phyloP scores from a whole-genome alignment of 1,284 basidiomycete genomes.

The Coniophora puteana region DNA sequence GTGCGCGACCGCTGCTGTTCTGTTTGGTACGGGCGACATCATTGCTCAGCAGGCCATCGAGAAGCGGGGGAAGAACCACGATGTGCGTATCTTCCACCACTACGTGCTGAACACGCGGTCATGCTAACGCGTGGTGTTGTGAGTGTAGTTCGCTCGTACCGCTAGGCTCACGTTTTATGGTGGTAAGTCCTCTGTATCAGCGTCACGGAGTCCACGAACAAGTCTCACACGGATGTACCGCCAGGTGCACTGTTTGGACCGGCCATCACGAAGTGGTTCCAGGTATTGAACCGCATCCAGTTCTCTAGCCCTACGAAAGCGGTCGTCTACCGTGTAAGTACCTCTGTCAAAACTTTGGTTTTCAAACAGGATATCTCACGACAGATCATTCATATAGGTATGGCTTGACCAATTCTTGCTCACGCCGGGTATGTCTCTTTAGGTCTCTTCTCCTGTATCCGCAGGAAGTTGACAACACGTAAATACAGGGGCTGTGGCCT shows the following conservation, averaged over 20 bases:
- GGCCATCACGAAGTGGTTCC: constrained; percentile 70
- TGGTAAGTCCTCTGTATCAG: constrained; percentile 37
- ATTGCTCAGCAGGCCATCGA: constrained; percentile 84
- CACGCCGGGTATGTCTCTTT: constrained; percentile 49
- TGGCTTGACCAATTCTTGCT: constrained; percentile 73
- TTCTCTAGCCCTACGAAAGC: constrained; percentile 56
- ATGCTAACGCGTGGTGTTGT: constrained; percentile 1
- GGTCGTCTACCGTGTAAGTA: constrained; percentile 52
- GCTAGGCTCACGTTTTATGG: constrained; percentile 74
- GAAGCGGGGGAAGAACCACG: constrained; percentile 58
- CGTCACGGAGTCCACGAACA: too few relatives aligned
- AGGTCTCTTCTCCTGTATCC: neutral
- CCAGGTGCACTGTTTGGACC: constrained; percentile 68
- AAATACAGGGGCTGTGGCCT: constrained; percentile 53
- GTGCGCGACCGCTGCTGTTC: constrained; percentile 59
- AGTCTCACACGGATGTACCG: neutral
- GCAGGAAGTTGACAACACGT: too few relatives aligned
- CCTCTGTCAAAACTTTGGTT: neutral
- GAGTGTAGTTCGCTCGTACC: constrained; percentile 60
- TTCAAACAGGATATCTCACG: constrained; percentile 3
- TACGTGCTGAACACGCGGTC: neutral
- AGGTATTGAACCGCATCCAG: constrained; percentile 58
- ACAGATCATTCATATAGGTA: constrained; percentile 41
- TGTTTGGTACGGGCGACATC: constrained; percentile 79
- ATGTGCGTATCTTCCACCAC: constrained; percentile 42